Percentiles rank a stretch among this genome's conserved stretches.
phyloP scores from a whole-genome alignment of 805 yeast genomes.

The Ogataea pini region DNA sequence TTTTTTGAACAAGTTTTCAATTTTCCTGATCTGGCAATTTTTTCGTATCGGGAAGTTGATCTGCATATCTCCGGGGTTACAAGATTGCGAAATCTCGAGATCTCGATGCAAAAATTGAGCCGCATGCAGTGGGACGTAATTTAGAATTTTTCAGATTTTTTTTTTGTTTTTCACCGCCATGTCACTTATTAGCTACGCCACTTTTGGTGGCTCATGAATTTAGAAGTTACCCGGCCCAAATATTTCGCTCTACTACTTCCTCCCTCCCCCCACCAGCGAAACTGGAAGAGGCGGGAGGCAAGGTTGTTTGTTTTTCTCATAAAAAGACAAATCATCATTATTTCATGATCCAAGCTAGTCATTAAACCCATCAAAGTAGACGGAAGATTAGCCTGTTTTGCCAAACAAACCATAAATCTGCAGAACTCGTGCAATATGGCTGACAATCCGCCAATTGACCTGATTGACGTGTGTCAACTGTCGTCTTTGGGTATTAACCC shows the following conservation, averaged over 20 bases:
- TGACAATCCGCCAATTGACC: slow-evolving; percentile 88
- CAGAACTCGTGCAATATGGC: slow-evolving; percentile 25
- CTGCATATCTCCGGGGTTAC: background rate
- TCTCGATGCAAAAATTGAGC: background rate
- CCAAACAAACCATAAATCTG: background rate
- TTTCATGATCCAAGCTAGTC: background rate
- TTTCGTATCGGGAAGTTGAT: background rate
- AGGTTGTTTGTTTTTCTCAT: slow-evolving; percentile 11
- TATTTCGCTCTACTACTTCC: background rate
- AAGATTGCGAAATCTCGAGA: background rate
- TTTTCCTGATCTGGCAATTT: slow-evolving; percentile 1
- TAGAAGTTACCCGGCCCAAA: slow-evolving; percentile 5
- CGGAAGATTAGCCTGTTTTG: background rate
- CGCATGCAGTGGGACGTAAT: no score
- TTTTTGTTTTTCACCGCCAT: background rate
- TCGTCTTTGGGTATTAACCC: slow-evolving; percentile 84
- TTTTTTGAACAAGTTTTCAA: background rate
- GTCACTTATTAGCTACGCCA: background rate
- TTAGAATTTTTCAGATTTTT: background rate
- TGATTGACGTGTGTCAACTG: slow-evolving; percentile 91
- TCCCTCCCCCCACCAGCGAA: slow-evolving; percentile 4
- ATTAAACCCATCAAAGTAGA: background rate
- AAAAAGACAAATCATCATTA: slow-evolving; percentile 21
- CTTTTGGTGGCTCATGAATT: background rate
- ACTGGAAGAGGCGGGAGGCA: slow-evolving; percentile 5